A percentile compares a stretch with the other conserved stretches of the same genome.
These are phyloP conservation scores for Lachancea meyersii DNA, from an alignment of 805 yeast genomes.

Conservation along the genomic window DNA sequence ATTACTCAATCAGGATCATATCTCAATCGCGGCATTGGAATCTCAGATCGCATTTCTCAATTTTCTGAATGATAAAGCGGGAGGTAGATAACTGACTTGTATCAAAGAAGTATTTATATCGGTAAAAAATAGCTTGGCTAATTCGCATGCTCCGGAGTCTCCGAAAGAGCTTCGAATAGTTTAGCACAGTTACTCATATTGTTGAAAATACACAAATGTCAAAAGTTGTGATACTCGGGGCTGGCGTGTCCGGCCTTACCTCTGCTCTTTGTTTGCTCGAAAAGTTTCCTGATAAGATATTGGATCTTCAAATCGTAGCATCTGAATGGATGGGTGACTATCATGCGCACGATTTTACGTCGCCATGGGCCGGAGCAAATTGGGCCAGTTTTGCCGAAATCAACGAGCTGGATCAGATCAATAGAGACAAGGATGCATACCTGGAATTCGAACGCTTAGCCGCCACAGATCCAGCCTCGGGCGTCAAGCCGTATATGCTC, in stretches of 20 bases:
- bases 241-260: slow-evolving; percentile 64
- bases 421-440: slow-evolving; percentile 46
- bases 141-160: too few relatives aligned
- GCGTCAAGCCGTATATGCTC: slow-evolving; percentile 33
- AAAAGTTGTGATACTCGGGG: slow-evolving; percentile 68
- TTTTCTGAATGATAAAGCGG: too few relatives aligned
- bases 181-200: too few relatives aligned
- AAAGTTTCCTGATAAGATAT: slow-evolving; percentile 31
- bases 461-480: slow-evolving; percentile 42
- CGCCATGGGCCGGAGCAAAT: slow-evolving; percentile 70
- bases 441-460: slow-evolving; percentile 42
- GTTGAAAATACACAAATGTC: too few relatives aligned
- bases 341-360: slow-evolving; percentile 45
- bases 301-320: slow-evolving; percentile 38
- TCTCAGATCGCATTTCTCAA: too few relatives aligned
- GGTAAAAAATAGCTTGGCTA: too few relatives aligned
- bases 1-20: not conserved
- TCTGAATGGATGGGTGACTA: slow-evolving; percentile 52
- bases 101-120: too few relatives aligned
- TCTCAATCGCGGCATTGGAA: too few relatives aligned
- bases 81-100: too few relatives aligned
- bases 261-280: slow-evolving; percentile 40
- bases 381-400: slow-evolving; percentile 55
- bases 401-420: slow-evolving; percentile 35
- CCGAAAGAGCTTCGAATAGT: too few relatives aligned